A percentile compares a stretch with the other conserved stretches of the same genome.
phyloP scores from a whole-genome alignment of 805 yeast species.

The Zygosaccharomyces pseudorouxii region DNA sequence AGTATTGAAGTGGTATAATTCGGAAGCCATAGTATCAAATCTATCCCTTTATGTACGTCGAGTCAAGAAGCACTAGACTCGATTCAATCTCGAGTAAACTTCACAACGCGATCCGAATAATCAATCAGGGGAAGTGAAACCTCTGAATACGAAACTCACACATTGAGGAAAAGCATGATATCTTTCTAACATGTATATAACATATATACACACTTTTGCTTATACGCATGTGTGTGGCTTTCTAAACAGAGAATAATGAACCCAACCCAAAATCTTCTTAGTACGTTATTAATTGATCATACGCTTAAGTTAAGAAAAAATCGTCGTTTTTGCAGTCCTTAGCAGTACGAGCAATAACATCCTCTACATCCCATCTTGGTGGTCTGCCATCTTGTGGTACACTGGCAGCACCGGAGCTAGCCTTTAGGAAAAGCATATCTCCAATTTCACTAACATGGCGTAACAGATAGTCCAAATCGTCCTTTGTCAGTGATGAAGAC shows the following conservation, averaged over 20 bases:
- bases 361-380: slow-evolving; percentile 77
- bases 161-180: neutral
- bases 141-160: too few species aligned
- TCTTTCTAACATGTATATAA: neutral
- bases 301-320: slow-evolving; percentile 30
- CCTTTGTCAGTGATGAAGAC: slow-evolving; percentile 86
- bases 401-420: slow-evolving; percentile 73
- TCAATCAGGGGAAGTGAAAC: neutral
- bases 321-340: slow-evolving; percentile 49
- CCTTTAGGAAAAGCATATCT: slow-evolving; percentile 66
- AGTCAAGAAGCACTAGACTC: neutral
- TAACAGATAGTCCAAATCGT: slow-evolving; percentile 80
- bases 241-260: neutral
- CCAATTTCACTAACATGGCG: slow-evolving; percentile 73
- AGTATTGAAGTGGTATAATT: slow-evolving; percentile 58
- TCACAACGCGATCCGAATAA: neutral
- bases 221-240: neutral
- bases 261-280: neutral
- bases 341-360: slow-evolving; percentile 67
- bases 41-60: neutral
- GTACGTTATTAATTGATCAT: neutral
- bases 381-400: slow-evolving; percentile 54
- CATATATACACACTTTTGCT: neutral
- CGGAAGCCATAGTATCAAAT: slow-evolving; percentile 23
- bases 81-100: neutral